Evolutionary conservation across 148 eudicot species (phyloP), one percentile per base, ranked within the genome.

Genomic region (Nepenthes gracilis): DNA sequence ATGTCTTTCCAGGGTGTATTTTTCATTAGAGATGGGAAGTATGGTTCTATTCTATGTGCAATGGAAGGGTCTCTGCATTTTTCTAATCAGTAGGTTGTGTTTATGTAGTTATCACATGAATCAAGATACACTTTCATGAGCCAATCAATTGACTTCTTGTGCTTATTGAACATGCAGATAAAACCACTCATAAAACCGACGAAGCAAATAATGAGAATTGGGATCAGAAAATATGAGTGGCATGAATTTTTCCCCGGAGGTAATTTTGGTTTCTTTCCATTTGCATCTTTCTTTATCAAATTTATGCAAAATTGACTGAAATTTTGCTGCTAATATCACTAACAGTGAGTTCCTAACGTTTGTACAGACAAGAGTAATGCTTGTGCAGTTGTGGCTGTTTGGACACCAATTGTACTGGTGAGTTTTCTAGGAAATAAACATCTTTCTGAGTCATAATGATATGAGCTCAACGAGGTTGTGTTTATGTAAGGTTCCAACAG

Each of bases 331-430:
- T 60, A 15, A 11, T 61, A 2, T 32, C 66, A 36, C 81, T 77
- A 57, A 73, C 67, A 36, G 49, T 59, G 33, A 68, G 59, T 51
- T n/a, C 33, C 59, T 43, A 34, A 38, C 68, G 14, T 11, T 61
- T 54, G 70, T 75, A 60, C 83, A 92, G 98, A 85, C 66, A 74
- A 88, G 80, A 84, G 83, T 62, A 92, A 92, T 72, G 86, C 82
- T 64, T 96, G 95, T 62, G 95, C 94, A 67, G 70, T 92, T 40
- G 81, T 81, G 40, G 96, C 98, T 72, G 77, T 92, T 71, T 92
- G 98, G 98, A 78, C 95, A 80, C 98, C 98, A 34, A 75, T 92
- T 60, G 73, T 88, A 62, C 72, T 92, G 68, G 98, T 92, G 78
- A 82, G 98, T 75, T 74, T 14, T 40, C 37, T 62, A 37, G 54